A percentile compares a stretch with the other conserved stretches of the same genome.
These are phyloP conservation scores for Podaxis carcinomalis DNA, from an alignment of 768 basidiomycete species.

Conservation along the genomic window DNA sequence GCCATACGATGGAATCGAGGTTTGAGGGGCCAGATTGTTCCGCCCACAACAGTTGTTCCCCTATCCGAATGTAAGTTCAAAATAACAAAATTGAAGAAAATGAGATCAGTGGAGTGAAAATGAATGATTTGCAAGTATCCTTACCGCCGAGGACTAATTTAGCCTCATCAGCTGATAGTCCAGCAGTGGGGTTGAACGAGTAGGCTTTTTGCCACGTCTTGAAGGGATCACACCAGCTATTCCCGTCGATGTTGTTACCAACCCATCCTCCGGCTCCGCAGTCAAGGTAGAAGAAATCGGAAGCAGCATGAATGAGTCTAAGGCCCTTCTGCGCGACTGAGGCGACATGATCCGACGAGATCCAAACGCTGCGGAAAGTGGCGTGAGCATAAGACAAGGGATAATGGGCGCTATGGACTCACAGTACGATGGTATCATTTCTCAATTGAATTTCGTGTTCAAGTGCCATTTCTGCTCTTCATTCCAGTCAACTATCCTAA, in stretches of 20 bases:
- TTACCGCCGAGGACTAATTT: conserved; percentile 64
- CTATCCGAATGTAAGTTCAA: conserved; percentile 21
- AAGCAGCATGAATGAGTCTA: conserved; percentile 62
- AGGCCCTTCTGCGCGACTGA: conserved; percentile 55
- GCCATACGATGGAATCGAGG: conserved; percentile 68
- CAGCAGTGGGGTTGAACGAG: conserved; percentile 68
- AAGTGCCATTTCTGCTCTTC: conserved; percentile 60
- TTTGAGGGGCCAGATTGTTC: conserved; percentile 68
- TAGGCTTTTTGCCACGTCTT: conserved; percentile 78
- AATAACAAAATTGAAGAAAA: not conserved
- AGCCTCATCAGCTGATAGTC: conserved; percentile 45
- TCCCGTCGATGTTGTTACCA: conserved; percentile 40
- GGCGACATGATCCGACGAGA: conserved; percentile 53
- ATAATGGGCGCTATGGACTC: conserved; percentile 17
- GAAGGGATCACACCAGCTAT: conserved; percentile 77
- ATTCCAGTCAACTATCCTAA: not conserved
- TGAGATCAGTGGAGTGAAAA: too few relatives aligned
- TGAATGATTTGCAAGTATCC: conserved; percentile 11
- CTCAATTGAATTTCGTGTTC: conserved; percentile 39
- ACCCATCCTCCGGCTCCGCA: conserved; percentile 74
- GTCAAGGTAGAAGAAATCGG: conserved; percentile 82
- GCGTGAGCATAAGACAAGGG: not conserved
- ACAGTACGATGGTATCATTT: conserved; percentile 56
- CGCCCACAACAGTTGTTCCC: conserved; percentile 68
- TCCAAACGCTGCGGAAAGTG: conserved; percentile 56